phyloP scores from a whole-genome alignment of 2,329 filamentous ascomycete genomes.

The Pseudocercospora crystallina region DNA sequence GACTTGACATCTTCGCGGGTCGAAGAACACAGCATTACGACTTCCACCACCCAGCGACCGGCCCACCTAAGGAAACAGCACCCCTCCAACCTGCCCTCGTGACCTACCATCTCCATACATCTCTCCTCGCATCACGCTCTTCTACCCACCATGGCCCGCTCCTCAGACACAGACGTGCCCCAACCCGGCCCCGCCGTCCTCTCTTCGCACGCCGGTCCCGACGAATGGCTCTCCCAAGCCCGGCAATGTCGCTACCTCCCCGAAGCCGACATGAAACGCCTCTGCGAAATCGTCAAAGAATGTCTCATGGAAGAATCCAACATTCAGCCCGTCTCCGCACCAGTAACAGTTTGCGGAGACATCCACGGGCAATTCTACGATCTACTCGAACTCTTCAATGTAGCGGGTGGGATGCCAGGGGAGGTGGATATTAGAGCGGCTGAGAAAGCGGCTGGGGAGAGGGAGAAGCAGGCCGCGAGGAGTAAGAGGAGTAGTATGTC shows the following conservation, averaged over 20 bases:
- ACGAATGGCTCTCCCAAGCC: slow-evolving; percentile 95
- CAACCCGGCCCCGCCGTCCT: slow-evolving; percentile 89
- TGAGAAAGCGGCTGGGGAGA: slow-evolving; percentile 22
- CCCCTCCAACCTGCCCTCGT: too few relatives aligned
- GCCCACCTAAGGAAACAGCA: too few relatives aligned
- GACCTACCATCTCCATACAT: too few relatives aligned
- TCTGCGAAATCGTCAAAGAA: slow-evolving; percentile 98
- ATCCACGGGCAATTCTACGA: slow-evolving; percentile 99
- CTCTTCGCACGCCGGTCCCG: slow-evolving; percentile 77
- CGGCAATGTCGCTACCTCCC: slow-evolving; percentile 97
- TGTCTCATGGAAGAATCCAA: slow-evolving; percentile 99
- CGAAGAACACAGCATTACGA: too few relatives aligned
- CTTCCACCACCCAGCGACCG: too few relatives aligned
- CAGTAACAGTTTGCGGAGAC: slow-evolving; percentile 95
- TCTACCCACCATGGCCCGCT: slow-evolving; percentile 46
- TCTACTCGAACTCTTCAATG: slow-evolving; percentile 91
- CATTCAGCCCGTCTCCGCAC: slow-evolving; percentile 95
- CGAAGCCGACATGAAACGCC: slow-evolving; percentile 94
- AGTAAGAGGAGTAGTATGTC: slow-evolving; percentile 23
- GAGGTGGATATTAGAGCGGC: slow-evolving; percentile 48
- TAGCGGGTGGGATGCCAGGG: slow-evolving; percentile 94
- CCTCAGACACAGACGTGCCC: slow-evolving; percentile 62
- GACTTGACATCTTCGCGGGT: too few relatives aligned
- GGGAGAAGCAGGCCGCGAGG: slow-evolving; percentile 15
- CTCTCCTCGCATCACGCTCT: too few relatives aligned